These are phyloP conservation scores for Pyrus communis DNA, from an alignment of 306 rosid genomes.

Conservation along the genomic window DNA sequence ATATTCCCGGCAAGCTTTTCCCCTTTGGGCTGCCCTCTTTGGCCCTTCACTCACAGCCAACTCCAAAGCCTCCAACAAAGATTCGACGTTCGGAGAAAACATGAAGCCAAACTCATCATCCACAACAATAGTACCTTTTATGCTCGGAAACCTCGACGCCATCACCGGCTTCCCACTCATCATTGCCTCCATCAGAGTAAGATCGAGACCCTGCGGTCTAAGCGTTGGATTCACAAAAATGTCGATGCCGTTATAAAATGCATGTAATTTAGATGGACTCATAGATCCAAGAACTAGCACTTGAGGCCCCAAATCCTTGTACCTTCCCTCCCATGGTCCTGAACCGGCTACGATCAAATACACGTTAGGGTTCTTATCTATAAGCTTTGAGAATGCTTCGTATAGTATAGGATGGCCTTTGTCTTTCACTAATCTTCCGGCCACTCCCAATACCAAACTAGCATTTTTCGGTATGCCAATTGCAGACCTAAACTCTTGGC, in stretches of 20 bases:
- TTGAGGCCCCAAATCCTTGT: slow-evolving; percentile 62
- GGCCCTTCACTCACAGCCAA: slow-evolving; percentile 59
- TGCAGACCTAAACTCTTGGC: slow-evolving; percentile 42
- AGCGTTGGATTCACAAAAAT: slow-evolving; percentile 82
- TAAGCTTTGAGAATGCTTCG: slow-evolving; percentile 66
- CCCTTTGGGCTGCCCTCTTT: slow-evolving; percentile 52
- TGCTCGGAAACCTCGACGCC: slow-evolving; percentile 87
- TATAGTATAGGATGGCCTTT: slow-evolving; percentile 85
- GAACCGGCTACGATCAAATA: slow-evolving; percentile 83
- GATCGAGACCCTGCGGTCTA: slow-evolving; percentile 91
- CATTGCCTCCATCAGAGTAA: slow-evolving; percentile 95
- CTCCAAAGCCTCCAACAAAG: slow-evolving; percentile 58
- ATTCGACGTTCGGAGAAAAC: slow-evolving; percentile 88
- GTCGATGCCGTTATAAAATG: slow-evolving; percentile 75
- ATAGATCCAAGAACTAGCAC: slow-evolving; percentile 80
- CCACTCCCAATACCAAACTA: slow-evolving; percentile 75
- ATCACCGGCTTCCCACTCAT: slow-evolving; percentile 78
- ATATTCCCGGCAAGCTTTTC: slow-evolving; percentile 59
- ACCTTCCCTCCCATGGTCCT: slow-evolving; percentile 81
- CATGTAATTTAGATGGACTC: slow-evolving; percentile 58
- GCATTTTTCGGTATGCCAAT: slow-evolving; percentile 66
- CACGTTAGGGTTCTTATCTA: slow-evolving; percentile 39
- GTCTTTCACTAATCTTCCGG: slow-evolving; percentile 87
- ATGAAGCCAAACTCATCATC: slow-evolving; percentile 69
- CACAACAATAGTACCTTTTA: slow-evolving; percentile 75